phyloP scores from a whole-genome alignment of 306 rosid genomes.

The Rosa multiflora region DNA sequence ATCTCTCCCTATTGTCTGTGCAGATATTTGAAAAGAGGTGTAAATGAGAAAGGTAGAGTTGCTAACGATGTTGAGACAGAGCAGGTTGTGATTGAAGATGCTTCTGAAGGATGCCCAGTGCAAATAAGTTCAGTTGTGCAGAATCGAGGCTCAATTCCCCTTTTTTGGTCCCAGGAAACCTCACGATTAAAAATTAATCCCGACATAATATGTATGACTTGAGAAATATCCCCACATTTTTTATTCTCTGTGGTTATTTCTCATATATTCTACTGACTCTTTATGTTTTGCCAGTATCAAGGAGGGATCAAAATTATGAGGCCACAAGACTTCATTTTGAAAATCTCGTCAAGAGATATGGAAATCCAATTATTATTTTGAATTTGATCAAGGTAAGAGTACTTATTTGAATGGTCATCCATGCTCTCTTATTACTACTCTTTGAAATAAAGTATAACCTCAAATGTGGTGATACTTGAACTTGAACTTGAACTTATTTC shows the following conservation, averaged over 20 bases:
- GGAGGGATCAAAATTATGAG: constrained; percentile 60
- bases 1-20: constrained; percentile 28
- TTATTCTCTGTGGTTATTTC: constrained; percentile 15
- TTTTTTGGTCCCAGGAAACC: constrained; percentile 97
- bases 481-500: neutral
- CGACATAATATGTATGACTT: constrained; percentile 73
- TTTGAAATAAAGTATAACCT: neutral
- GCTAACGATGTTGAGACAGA: constrained; percentile 99
- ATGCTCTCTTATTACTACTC: constrained; percentile 11
- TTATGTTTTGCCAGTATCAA: constrained; percentile 54
- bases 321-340: constrained; percentile 95
- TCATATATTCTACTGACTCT: constrained; percentile 28
- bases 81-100: constrained; percentile 70
- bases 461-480: neutral
- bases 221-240: constrained; percentile 2
- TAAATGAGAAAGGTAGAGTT: constrained; percentile 93
- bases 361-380: constrained; percentile 86
- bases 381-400: constrained; percentile 86
- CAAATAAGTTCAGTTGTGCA: constrained; percentile 94
- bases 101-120: constrained; percentile 53
- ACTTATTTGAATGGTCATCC: constrained; percentile 2
- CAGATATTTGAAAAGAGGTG: constrained; percentile 94
- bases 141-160: constrained; percentile 94
- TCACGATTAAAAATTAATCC: constrained; percentile 85
- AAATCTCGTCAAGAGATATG: constrained; percentile 84